Evolutionary conservation across 371 early-diverging fungal species (phyloP).

Genomic region (Rhizopus stolonifer): DNA sequence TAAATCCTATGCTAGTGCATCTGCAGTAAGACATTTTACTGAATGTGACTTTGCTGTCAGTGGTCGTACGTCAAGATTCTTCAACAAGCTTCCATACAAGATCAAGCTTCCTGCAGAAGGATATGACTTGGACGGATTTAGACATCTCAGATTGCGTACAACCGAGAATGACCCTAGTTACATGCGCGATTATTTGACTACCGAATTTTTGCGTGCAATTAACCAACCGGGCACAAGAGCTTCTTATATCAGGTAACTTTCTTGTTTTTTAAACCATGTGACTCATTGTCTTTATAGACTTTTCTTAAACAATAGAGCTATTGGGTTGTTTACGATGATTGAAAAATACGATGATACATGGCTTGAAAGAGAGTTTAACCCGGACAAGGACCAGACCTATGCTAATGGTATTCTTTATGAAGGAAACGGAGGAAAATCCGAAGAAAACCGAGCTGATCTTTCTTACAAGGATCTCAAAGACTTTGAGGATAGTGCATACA

Average conservation of each 20-base stretch:
- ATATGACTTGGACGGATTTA: constrained; percentile 9
- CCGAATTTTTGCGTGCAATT: constrained; percentile 24
- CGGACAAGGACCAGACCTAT: constrained; percentile 2
- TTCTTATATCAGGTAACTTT: constrained; percentile 28
- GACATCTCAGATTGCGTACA: constrained; percentile 24
- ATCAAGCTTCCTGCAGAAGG: constrained; percentile 25
- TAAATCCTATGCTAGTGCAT: background rate
- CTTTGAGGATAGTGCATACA: constrained; percentile 18
- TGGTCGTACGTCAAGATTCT: constrained; percentile 31
- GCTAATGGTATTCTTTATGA: constrained; percentile 27
- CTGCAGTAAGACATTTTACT: constrained; percentile 7
- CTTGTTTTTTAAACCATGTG: background rate
- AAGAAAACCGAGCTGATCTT: constrained; percentile 19
- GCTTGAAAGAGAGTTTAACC: constrained; percentile 30
- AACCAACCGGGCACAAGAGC: constrained; percentile 23
- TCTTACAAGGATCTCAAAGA: constrained; percentile 20
- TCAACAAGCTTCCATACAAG: constrained; percentile 36
- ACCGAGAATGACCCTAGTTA: constrained; percentile 38
- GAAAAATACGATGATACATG: constrained; percentile 36
- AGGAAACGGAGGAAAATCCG: constrained; percentile 19
- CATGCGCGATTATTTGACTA: constrained; percentile 43
- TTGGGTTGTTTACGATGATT: constrained; percentile 30
- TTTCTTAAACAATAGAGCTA: constrained; percentile 27
- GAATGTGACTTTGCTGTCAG: constrained; percentile 26
- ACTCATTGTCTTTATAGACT: constrained; percentile 17